A percentile compares a stretch with the other conserved stretches of the same genome.
Conservation (phyloP, 257 asterid species). For the Solanum etuberosum region DNA sequence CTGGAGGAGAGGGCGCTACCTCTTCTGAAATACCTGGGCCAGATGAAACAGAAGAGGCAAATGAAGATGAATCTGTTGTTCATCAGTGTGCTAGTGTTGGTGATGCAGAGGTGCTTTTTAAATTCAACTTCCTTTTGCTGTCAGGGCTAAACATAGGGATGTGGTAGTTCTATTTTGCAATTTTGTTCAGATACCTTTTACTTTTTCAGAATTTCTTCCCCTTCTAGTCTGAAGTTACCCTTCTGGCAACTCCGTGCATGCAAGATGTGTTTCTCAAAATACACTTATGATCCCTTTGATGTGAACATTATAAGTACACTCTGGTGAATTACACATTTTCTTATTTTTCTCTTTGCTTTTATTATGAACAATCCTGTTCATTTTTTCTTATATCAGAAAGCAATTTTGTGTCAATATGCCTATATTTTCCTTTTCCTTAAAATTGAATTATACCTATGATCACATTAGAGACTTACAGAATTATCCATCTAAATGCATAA, state of each 20-base stretch:
- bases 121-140: neutral
- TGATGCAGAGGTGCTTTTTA: slow-evolving; percentile 58
- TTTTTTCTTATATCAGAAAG: neutral
- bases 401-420: neutral
- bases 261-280: neutral
- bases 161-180: neutral
- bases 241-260: neutral
- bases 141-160: neutral
- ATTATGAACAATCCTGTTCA: neutral
- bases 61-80: slow-evolving; percentile 82
- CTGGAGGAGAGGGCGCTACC: slow-evolving; percentile 48
- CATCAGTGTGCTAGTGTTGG: slow-evolving; percentile 88
- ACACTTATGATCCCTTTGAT: neutral
- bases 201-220: neutral
- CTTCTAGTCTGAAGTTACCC: neutral
- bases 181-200: neutral
- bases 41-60: slow-evolving; percentile 66
- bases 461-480: neutral
- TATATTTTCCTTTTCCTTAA: neutral
- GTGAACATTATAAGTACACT: neutral
- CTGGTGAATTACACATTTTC: neutral
- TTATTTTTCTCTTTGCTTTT: neutral
- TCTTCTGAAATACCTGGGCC: slow-evolving; percentile 53
- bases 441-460: neutral
- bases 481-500: neutral